A percentile compares a stretch with the other conserved stretches of the same genome.
Conservation (phyloP, 805 yeast species). For the Metschnikowia gelsemii region DNA sequence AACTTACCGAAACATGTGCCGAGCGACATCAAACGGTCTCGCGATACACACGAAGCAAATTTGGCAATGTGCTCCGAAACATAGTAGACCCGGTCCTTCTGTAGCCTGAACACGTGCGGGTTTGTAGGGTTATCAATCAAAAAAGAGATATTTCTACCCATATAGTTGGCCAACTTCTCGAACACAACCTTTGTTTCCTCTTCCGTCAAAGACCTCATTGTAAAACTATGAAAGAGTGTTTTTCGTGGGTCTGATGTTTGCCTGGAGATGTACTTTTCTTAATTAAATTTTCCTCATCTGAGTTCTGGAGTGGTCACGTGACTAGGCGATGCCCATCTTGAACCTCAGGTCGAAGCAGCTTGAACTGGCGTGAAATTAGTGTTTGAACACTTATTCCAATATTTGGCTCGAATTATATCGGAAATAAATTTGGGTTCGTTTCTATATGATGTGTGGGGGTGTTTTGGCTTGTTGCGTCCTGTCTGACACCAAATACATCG, state of each 20-base stretch:
- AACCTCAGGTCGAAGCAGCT: too few species aligned
- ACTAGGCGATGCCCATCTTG: too few species aligned
- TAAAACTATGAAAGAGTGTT: neutral
- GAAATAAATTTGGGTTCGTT: too few species aligned
- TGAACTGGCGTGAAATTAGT: too few species aligned
- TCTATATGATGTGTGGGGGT: too few species aligned
- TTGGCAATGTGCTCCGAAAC: constrained; percentile 80
- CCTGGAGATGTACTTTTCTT: constrained; percentile 1
- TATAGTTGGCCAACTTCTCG: constrained; percentile 92
- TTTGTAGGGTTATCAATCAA: constrained; percentile 81
- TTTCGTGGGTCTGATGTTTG: neutral
- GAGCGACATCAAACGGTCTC: constrained; percentile 86
- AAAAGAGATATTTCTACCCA: constrained; percentile 91
- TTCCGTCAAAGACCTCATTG: constrained; percentile 93
- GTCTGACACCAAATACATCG: too few species aligned
- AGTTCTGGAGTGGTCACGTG: too few species aligned
- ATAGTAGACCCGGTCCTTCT: constrained; percentile 94
- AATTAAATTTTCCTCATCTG: constrained; percentile 12
- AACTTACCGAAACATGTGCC: constrained; percentile 95
- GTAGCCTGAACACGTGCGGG: constrained; percentile 93
- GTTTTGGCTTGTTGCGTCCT: too few species aligned
- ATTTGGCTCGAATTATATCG: too few species aligned
- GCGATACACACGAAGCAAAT: constrained; percentile 85
- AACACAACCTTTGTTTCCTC: constrained; percentile 95
- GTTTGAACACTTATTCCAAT: too few species aligned